Conservation (phyloP, 306 rosid species). For the Glycine latifolia region DNA sequence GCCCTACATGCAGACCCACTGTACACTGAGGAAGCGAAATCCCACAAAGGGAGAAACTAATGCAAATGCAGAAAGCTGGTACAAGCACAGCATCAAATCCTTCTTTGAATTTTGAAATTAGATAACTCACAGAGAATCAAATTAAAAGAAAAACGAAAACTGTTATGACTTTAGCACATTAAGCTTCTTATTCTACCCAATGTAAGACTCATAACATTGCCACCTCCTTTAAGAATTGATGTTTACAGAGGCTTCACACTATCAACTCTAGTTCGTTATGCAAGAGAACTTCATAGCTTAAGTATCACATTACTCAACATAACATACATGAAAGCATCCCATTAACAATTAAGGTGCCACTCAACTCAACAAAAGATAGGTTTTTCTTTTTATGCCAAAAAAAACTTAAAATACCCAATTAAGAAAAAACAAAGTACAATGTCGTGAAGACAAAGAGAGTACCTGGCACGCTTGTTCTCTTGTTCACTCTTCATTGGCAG, state of each 20-base stretch:
- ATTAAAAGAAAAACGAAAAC: not conserved
- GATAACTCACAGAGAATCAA: constrained; percentile 1
- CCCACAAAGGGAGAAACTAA: not conserved
- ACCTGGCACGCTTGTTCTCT: constrained; percentile 95
- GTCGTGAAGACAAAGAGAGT: not conserved
- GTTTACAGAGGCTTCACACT: no score
- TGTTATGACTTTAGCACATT: no score
- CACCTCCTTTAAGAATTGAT: no score
- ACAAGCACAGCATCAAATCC: no score
- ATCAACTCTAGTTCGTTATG: no score
- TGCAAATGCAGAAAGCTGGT: no score
- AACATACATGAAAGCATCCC: not conserved
- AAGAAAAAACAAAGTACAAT: not conserved
- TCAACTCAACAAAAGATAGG: not conserved
- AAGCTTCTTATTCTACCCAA: no score
- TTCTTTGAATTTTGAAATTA: not conserved
- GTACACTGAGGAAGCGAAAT: constrained; percentile 1
- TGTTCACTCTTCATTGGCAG: constrained; percentile 94
- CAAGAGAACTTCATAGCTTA: no score
- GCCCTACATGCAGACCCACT: constrained; percentile 1
- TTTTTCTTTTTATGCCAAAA: not conserved
- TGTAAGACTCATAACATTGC: no score
- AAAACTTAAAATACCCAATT: not conserved
- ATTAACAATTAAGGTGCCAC: constrained; percentile 18
- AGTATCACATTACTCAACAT: no score